Evolutionary conservation across 768 basidiomycete genomes (phyloP), one percentile per base, ranked within the genome.

Genomic region (Nevesoporus exiguus): DNA sequence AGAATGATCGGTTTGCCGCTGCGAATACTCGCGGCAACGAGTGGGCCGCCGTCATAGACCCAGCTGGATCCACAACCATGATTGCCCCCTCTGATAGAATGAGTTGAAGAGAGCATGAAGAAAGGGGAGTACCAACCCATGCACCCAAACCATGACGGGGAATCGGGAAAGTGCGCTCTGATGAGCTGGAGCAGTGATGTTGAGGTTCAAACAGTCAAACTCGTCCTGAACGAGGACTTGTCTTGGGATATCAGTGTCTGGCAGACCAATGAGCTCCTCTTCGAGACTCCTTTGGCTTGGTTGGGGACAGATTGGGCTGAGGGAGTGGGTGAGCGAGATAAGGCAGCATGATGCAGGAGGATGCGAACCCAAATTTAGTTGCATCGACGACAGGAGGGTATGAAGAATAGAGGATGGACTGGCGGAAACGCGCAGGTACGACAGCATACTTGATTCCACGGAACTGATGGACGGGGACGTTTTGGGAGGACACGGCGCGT

Each of bases 71-170:
- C 88, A 52, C 81, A 83, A 19, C 89, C 89, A 62, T 80, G 76
- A 63, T 87, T 81, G 9, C 83, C 84, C 37, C 89, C 88, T 24
- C 88, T 90, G 64, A 47, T 49, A 29, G 45, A 55, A 51, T 68
- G 21, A 73, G 65, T 40, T 34, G 49, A 51, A 56, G 17, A 44
- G 58, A 59, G 48, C 8, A 51, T 36, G 24, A 49, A 52, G 24
- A 52, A 39, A 39, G 46, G 22, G 31, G 37, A 57, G 27, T 29
- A 74, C 82, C 41, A 61, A 90, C 88, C 89, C 89, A 71, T 91
- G 89, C n/a, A 91, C 74, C 89, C 88, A 91, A 42, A 90, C 67
- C 88, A 91, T 89, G 59, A 91, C 88, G 7, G 89, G 89, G 15
- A 85, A 57, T 40, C 74, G 77, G 37, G 86, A 84, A 43, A 73